These are phyloP conservation scores for Trichoderma koningiopsis DNA, from an alignment of 2,329 filamentous ascomycete species.

Conservation along the genomic window DNA sequence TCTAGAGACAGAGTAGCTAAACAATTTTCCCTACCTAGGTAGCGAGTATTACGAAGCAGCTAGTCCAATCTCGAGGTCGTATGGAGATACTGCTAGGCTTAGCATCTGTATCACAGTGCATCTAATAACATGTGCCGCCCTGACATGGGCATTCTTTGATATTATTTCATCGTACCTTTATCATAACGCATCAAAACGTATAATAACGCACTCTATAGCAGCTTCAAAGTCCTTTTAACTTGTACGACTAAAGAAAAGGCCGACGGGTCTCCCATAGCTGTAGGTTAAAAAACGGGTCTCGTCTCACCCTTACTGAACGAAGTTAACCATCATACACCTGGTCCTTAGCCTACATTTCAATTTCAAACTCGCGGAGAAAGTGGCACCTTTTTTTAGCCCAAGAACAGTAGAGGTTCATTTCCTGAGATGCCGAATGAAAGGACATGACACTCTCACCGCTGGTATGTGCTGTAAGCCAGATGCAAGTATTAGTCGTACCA, in stretches of 20 bases:
- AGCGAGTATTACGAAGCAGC: background rate
- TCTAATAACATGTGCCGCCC: background rate
- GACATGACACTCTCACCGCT: background rate
- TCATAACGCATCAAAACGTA: background rate
- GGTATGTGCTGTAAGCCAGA: background rate
- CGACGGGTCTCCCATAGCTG: background rate
- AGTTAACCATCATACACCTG: background rate
- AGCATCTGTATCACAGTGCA: background rate
- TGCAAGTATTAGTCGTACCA: background rate
- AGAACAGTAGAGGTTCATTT: background rate
- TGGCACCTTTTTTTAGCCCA: background rate
- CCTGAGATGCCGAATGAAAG: background rate
- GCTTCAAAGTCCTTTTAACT: background rate
- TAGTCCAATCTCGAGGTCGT: background rate
- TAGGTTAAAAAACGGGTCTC: background rate
- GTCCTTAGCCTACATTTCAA: background rate
- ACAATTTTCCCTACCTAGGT: background rate
- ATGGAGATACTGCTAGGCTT: background rate
- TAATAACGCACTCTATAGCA: background rate
- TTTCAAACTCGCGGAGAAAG: background rate
- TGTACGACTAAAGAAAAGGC: background rate
- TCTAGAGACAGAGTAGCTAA: background rate
- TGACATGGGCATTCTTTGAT: background rate
- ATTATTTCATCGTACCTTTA: background rate
- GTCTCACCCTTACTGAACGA: background rate